These are phyloP conservation scores for Colletotrichum sansevieriae DNA, from an alignment of 2,329 filamentous ascomycete genomes.

Conservation along the genomic window DNA sequence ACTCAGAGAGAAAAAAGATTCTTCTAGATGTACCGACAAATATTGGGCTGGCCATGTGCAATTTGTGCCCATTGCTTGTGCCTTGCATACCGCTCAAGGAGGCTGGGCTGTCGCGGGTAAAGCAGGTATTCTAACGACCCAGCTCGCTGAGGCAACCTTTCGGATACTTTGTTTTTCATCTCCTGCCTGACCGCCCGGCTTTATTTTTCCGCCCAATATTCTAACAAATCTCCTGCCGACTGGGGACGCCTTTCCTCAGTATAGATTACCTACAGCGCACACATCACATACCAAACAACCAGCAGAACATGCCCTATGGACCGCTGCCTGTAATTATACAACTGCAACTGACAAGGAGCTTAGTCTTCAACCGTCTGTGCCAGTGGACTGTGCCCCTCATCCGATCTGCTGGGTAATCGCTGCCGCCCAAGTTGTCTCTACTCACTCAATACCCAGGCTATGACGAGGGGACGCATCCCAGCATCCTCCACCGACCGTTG, in stretches of 20 bases:
- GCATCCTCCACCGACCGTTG: slow-evolving; percentile 31
- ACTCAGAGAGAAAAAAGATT: slow-evolving; percentile 11
- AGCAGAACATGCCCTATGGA: background rate
- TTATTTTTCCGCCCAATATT: background rate
- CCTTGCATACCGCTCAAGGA: slow-evolving; percentile 38
- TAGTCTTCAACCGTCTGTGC: slow-evolving; percentile 30
- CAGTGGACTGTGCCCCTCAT: slow-evolving; percentile 39
- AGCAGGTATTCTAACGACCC: slow-evolving; percentile 32
- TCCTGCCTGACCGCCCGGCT: slow-evolving; percentile 25
- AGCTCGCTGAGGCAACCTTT: no score
- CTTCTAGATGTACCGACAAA: slow-evolving; percentile 34
- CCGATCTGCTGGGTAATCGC: slow-evolving; percentile 41
- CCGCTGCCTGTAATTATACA: slow-evolving; percentile 22
- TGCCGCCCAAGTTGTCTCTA: slow-evolving; percentile 24
- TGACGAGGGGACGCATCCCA: slow-evolving; percentile 34
- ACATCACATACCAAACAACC: no score
- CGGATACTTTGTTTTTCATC: background rate
- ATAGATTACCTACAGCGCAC: no score
- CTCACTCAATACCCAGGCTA: slow-evolving; percentile 22
- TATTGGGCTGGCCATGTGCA: slow-evolving; percentile 39
- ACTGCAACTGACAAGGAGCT: slow-evolving; percentile 25
- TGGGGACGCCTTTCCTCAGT: slow-evolving; percentile 5
- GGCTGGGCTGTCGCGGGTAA: slow-evolving; percentile 36
- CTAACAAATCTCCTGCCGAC: slow-evolving; percentile 6
- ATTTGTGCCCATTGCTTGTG: slow-evolving; percentile 39